Evolutionary conservation across 2,329 filamentous ascomycete genomes (phyloP).

Genomic region (Fusarium hainanense): DNA sequence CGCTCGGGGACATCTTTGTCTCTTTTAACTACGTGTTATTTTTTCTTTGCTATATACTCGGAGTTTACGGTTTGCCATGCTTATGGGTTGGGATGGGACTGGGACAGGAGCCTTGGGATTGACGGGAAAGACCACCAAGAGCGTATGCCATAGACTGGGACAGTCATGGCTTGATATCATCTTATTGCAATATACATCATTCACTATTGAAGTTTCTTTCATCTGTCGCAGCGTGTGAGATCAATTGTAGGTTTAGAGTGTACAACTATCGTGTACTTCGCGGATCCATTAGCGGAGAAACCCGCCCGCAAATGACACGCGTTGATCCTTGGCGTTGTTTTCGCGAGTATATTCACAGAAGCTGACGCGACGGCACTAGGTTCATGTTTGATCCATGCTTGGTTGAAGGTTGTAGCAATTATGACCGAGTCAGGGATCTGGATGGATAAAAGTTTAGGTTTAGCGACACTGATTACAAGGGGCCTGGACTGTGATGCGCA

Average conservation of each 20-base stretch:
- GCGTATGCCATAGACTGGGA: slow-evolving; percentile 39
- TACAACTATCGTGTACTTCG: neutral
- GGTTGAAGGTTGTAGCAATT: neutral
- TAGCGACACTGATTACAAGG: neutral
- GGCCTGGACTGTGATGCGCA: neutral
- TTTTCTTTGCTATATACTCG: slow-evolving; percentile 31
- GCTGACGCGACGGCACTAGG: slow-evolving; percentile 8
- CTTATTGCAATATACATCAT: slow-evolving; percentile 31
- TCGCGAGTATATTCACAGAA: slow-evolving; percentile 8
- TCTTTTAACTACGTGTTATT: slow-evolving; percentile 12
- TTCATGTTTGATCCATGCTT: neutral
- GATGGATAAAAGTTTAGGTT: neutral
- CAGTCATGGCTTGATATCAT: slow-evolving; percentile 40
- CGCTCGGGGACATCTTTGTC: slow-evolving; percentile 20
- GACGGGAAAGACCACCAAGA: slow-evolving; percentile 34
- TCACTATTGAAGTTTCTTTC: neutral
- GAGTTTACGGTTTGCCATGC: slow-evolving; percentile 45
- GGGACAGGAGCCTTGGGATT: slow-evolving; percentile 37
- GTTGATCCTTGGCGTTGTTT: slow-evolving; percentile 17
- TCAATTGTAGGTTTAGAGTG: neutral
- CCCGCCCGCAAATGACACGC: slow-evolving; percentile 1
- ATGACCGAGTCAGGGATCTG: neutral
- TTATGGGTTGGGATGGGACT: slow-evolving; percentile 34
- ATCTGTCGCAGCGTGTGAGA: neutral
- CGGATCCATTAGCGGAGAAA: neutral